Evolutionary conservation across 345 rosid species (phyloP), one percentile per base, ranked within the genome.

Genomic region (Eucalyptus tenuipes): DNA sequence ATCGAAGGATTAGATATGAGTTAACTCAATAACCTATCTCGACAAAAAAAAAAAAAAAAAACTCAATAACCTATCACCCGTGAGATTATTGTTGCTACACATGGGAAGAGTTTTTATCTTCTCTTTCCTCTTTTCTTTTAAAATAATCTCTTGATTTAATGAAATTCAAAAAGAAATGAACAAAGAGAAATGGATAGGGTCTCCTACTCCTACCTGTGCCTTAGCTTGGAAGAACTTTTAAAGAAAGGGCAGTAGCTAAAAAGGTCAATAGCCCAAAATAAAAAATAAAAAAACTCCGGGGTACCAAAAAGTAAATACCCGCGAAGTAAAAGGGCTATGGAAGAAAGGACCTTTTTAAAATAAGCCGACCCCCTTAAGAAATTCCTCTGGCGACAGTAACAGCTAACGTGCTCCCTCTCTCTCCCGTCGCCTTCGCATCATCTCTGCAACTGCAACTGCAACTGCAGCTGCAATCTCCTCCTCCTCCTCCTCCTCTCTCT

Each of bases 381-480:
- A 48, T 40, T 47, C 57, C 12, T 44, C 45, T 57, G 75, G 66
- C 85, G 88, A 31, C 31, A 86, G 50, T 31, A 88, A 88, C 92
- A 88, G 88, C 91, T 75, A 89, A 88, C 89, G 89, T 89, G 17
- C 85, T 15, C 80, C 49, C 85, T 17, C 29, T 88, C 87, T 49
- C 75, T 61, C 15, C 49, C 87, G 11, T 88, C 87, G 45, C 71
- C 53, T 80, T 42, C 71, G 16, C 75, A 3, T n/a, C 33, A 18
- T 40, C 53, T 45, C 82, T 57, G n/a, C 40, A 16, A 53, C 86
- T 88, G n/a, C 8, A 53, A 7, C 75, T 33, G 59, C 75, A 33
- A 5, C 87, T 20, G 44, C 71, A 55, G 6, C 55, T 17, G 47
- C 82, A 6, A 45, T 6, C 37, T 87, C 61, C n/a, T 47, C 88